Percentiles rank a stretch among this genome's conserved stretches.
Conservation (phyloP, 495 filamentous ascomycete species). For the Xylaria grammica region DNA sequence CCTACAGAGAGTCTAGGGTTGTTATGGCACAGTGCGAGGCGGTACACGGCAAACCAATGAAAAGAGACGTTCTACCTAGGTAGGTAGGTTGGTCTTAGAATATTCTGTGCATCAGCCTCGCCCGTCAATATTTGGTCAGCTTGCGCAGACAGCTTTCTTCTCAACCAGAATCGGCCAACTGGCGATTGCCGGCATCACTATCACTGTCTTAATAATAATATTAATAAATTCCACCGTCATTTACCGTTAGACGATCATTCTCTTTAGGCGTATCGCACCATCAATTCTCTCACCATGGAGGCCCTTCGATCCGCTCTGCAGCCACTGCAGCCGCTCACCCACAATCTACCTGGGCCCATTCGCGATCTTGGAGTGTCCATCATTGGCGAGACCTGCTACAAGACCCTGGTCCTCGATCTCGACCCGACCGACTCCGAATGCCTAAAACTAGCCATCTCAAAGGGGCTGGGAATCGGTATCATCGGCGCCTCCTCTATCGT, state of each 20-base stretch:
- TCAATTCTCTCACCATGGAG: conserved; percentile 45
- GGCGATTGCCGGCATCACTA: neutral
- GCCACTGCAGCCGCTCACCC: conserved; percentile 80
- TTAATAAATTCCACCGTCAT: neutral
- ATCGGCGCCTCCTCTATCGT: conserved; percentile 85
- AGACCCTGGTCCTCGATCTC: conserved; percentile 77
- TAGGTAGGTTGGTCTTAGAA: no score
- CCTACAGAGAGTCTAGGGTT: no score
- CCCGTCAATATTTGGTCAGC: neutral
- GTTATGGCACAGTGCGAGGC: neutral
- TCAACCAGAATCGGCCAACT: neutral
- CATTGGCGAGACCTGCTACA: conserved; percentile 84
- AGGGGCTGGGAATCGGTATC: conserved; percentile 90
- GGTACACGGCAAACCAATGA: neutral
- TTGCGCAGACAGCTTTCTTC: conserved; percentile 3
- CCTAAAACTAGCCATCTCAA: conserved; percentile 85
- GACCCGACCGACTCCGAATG: conserved; percentile 75
- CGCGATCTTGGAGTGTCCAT: conserved; percentile 75
- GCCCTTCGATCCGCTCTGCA: conserved; percentile 69
- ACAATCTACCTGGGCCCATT: conserved; percentile 78
- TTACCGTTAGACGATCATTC: neutral
- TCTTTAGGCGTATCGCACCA: neutral
- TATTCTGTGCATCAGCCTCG: conserved; percentile 8
- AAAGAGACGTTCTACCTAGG: no score
- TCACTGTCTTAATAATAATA: neutral